Base-by-base conservation (phyloP, 2,329 filamentous ascomycete species). In the Zalaria sp. region DNA sequence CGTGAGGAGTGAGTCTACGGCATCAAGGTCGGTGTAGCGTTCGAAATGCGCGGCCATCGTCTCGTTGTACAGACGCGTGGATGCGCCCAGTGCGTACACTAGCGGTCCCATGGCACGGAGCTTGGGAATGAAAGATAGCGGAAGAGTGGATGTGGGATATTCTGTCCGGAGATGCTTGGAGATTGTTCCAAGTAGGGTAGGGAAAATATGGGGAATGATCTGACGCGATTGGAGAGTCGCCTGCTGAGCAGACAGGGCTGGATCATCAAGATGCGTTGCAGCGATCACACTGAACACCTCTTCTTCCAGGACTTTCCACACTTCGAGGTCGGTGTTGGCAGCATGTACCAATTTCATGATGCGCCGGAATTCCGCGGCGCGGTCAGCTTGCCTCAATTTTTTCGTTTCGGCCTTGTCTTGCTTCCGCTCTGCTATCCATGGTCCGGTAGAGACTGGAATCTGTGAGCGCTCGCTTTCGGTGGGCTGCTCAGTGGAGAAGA, bases 1-100 rank as follows among this genome's bases (percentile, higher is more conserved):
- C 2, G 49, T 42, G 4, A 84, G 60, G 2, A 81, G 56, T 3
- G 67, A 62, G 39, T 77, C 59, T 25, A 81, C 71, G 1, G 66
- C 66, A 3, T 53, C 48, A 2, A 75, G 64, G 51, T 84, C 75
- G 25, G 74, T 69, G 47, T 75, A 73, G 7, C 74, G 71, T 29
- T 63, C 58, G 75, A 79, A 84, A 42, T 76, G 65, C 25, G 79
- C 69, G 9, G 66, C 59, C 25, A 84, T 66, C 29, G 86, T 68
- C 38, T 75, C 67, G 53, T 81, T 79, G 64, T 83, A 88, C 35
- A 88, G 73, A 0, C 71, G 64, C 0, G 81, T 81, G 11, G 77
- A 78, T 4, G 75, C 79, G 38, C 81, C 83, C 1, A 89, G 69
- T 5, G 84, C 77, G 53, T 81, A 84, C 0, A 80, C 81, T 1